These are phyloP conservation scores for Eucalyptus erythrocorys DNA, from an alignment of 345 rosid species.

Conservation along the genomic window DNA sequence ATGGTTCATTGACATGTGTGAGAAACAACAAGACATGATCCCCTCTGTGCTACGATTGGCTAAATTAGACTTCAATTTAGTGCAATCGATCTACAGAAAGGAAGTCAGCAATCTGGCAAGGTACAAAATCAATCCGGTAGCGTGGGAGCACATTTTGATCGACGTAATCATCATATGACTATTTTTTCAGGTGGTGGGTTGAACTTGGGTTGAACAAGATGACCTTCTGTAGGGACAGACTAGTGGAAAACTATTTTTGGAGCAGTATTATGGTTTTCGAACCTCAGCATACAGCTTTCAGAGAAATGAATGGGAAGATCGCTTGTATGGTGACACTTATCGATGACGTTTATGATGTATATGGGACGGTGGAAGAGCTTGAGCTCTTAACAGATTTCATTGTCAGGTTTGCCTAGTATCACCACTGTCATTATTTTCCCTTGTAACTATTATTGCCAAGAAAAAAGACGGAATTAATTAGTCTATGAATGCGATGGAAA, in stretches of 20 bases:
- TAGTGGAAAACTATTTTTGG: slow-evolving; percentile 2
- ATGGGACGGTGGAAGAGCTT: not conserved
- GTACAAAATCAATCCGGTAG: not conserved
- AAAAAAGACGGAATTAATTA: not conserved
- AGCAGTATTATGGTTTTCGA: not conserved
- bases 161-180: not conserved
- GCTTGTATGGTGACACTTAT: not conserved
- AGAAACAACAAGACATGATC: not conserved
- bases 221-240: not conserved
- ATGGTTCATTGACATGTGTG: not conserved
- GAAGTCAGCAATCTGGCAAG: not conserved
- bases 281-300: too few species aligned
- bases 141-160: not conserved
- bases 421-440: not conserved
- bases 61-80: slow-evolving; percentile 5
- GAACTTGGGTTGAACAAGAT: not conserved
- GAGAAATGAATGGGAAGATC: too few species aligned
- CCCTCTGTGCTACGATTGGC: slow-evolving; percentile 1
- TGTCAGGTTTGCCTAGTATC: not conserved
- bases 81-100: not conserved
- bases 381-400: not conserved
- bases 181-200: slow-evolving; percentile 5
- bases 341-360: not conserved
- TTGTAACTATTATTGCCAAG: not conserved
- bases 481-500: not conserved